Evolutionary conservation across 2,329 filamentous ascomycete genomes (phyloP), one percentile per base, ranked within the genome.

Genomic region (Zymoseptoria ardabiliae): DNA sequence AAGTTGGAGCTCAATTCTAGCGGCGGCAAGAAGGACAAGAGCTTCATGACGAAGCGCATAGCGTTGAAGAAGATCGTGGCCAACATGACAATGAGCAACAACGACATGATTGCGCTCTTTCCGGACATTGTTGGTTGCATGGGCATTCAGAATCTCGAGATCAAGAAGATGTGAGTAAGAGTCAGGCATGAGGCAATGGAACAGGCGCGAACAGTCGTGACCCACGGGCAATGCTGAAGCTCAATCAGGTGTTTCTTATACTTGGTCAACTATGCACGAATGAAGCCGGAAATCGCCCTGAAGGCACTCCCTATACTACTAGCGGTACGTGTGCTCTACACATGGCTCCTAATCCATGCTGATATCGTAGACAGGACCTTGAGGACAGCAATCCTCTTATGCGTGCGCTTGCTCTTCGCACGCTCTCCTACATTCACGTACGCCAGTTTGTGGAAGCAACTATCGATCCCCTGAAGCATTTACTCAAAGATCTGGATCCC

Each of bases 51-150:
- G 66, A 99, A 97, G 82, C 97, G 97, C 84, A 95, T 97, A 72
- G 92, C 94, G 10, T 82, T 99, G 64, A 99, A 99, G 83, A 97
- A 97, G 82, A 97, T 99, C 68, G 94, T 99, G 69, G 94, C 94
- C 74, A 99, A 99, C 74, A 99, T 99, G 94, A 99, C 94, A 65
- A 99, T 99, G 94, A 97, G 93, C 84, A 99, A 99, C 78, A 99
- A 97, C 72, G 94, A 99, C 76, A 99, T 99, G 94, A 89, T 97
- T 58, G 91, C 91, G 48, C 81, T 99, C 56, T 99, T 99, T 69
- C 91, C 93, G 19, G 94, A 99, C 73, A 89, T 99, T 61, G 90
- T 99, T 68, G 86, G 82, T 63, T 97, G 93, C 80, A 99, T 99
- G 94, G 86, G 90, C 68, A 90, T 99, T 63, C 88, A 87, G 56